Base-by-base conservation (phyloP, 148 eudicot genomes). In the Diospyros lotus region DNA sequence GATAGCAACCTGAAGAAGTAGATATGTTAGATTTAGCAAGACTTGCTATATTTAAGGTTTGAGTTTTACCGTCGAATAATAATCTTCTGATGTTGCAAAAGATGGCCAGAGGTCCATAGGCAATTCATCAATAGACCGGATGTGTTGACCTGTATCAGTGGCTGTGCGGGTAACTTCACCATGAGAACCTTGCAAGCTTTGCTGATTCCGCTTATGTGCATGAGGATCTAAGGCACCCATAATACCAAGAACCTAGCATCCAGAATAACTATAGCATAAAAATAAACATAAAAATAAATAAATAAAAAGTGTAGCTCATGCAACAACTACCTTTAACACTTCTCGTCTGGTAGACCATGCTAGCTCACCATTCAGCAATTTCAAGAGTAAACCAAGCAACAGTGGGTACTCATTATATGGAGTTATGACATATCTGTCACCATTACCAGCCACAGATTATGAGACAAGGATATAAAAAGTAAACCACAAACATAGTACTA, bases 151-250 rank as follows among this genome's bases (percentile, higher is more conserved):
- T 48, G 93, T 71, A 78, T 92, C 99, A 78, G 76, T 83, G 40
- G 93, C 79, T 68, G 91, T 81, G 74, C 89, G 90, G 68, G 83
- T 86, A 80, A 84, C 88, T 81, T 95, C 99, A 53, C 85, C 94
- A 75, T 86, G 96, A 43, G 90, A 81, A 44, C 98, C 97, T 45
- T 90, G 91, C 81, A 88, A 77, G 78, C 89, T 87, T 58, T 83
- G 89, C 76, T 92, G 99, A 79, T 95, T 95, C 73, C 93, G 87
- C 82, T 95, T 95, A 78, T 95, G 97, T 52, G 77, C 90, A 82
- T 95, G 96, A 65, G 99, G 97, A 81, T 95, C 99, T 73, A 92
- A 81, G 75, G 99, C 99, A 72, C 99, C 99, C 97, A 92, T 92
- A 76, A 95, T 95, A 66, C 99, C 97, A 74, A 95, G 92, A 79